Evolutionary conservation across 192 early-diverging fungal genomes (phyloP).

Genomic region (Coemansia sp.): DNA sequence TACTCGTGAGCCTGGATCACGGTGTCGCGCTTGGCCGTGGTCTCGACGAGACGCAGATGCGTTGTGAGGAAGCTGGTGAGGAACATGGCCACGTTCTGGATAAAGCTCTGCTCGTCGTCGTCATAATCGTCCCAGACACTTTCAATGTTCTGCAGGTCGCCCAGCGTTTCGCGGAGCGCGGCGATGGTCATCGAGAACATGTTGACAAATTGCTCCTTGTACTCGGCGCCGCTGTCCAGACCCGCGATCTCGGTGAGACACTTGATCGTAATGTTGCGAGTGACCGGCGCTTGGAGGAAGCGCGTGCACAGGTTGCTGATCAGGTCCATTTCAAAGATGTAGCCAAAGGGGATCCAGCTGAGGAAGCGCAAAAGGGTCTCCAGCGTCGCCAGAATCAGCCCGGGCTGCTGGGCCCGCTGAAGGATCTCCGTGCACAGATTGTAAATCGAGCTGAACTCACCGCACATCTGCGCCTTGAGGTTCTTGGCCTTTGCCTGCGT

Average conservation of each 20-base stretch:
- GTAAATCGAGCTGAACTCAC: conserved; percentile 94
- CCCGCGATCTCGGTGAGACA: conserved; percentile 97
- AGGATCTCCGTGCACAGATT: conserved; percentile 92
- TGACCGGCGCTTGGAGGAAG: conserved; percentile 83
- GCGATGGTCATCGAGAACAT: conserved; percentile 82
- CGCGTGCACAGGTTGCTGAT: conserved; percentile 75
- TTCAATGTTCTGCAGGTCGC: conserved; percentile 66
- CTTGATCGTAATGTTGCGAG: conserved; percentile 91
- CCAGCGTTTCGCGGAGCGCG: conserved; percentile 39
- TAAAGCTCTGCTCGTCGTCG: conserved; percentile 91
- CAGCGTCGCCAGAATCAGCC: conserved; percentile 86
- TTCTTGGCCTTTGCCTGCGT: conserved; percentile 91
- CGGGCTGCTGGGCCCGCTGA: conserved; percentile 84
- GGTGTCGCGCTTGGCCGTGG: conserved; percentile 54
- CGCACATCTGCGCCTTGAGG: conserved; percentile 93
- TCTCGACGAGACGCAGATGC: conserved; percentile 73
- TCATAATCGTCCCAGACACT: conserved; percentile 74
- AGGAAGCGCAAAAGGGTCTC: conserved; percentile 94
- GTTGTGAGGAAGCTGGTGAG: conserved; percentile 79
- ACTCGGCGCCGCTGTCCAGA: conserved; percentile 74
- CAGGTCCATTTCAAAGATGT: conserved; percentile 94
- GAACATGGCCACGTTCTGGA: conserved; percentile 94
- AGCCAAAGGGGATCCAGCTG: conserved; percentile 98
- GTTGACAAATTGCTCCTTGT: conserved; percentile 81
- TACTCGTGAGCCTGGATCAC: conserved; percentile 82